Base-by-base conservation (phyloP, 2,329 filamentous ascomycete species). In the Cryphonectria parasitica region DNA sequence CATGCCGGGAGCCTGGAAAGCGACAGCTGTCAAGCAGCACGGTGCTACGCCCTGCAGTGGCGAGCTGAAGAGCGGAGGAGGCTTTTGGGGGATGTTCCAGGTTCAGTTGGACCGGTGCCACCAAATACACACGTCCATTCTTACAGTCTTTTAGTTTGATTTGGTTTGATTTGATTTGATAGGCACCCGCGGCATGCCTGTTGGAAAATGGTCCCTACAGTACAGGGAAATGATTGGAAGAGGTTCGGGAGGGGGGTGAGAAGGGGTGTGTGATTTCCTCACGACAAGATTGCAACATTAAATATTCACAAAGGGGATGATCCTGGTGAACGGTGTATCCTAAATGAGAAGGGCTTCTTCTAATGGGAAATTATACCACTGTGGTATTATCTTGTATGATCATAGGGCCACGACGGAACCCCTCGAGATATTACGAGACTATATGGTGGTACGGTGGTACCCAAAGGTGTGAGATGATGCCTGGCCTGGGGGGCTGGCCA, bases 391-490 rank as follows among this genome's bases (percentile, higher is more conserved):
- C 11, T n/a, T 45, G 45, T n/a, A 49, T n/a, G 8, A 49, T 45
- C 43, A 22, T 45, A 8, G 17, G 22, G 43, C 43, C 43, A 22
- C 19, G 43, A 45, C 43, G 19, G 43, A 45, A 45, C 34, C 17
- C 19, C 43, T 45, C 43, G 43, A 45, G 43, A 45, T n/a, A n/a
- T 22, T 49, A 49, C 11, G 45, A 31, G 7, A 39, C 15, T 28
- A 39, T 39, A 15, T 11, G 58, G 58, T 19, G 17, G 58, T 61
- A 61, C n/a, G 52, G 63, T 28, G 63, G 49, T 52, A 36, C 25
- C 25, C 41, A 8, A 6, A 64, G 41, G 36, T 39, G 63, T 52
- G 41, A 64, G 63, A 64, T 64, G 63, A 64, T 43, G 63, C 41
- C 22, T 3, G 43, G 63, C 63, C 6, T 2, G 43, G 41, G 43